A percentile compares a stretch with the other conserved stretches of the same genome.
These are phyloP conservation scores for Pterocarpus santalinus DNA, from an alignment of 306 rosid genomes.

Conservation along the genomic window DNA sequence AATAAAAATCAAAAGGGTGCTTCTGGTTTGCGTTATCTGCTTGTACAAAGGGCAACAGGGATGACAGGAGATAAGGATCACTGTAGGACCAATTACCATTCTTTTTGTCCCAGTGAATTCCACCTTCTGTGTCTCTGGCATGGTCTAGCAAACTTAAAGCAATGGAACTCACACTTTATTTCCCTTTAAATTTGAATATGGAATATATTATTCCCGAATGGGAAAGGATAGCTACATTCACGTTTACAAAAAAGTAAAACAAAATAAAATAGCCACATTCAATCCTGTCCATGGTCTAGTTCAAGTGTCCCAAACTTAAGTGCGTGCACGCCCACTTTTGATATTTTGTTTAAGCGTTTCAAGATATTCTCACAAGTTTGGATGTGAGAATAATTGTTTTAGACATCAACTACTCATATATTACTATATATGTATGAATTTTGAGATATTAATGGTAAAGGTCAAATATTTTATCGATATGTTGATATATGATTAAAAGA, in stretches of 20 bases:
- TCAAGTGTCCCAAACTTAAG: background rate
- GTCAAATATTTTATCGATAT: no score
- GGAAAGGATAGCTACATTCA: background rate
- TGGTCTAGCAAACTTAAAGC: background rate
- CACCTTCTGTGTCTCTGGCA: background rate
- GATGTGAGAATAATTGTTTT: no score
- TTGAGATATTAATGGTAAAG: no score
- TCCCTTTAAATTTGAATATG: background rate
- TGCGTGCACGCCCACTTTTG: background rate
- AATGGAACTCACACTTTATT: background rate
- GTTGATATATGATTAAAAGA: no score
- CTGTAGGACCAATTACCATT: background rate
- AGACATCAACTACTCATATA: no score
- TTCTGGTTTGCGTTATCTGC: conserved; percentile 16
- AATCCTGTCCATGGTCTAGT: background rate
- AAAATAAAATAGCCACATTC: background rate
- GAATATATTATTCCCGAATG: background rate
- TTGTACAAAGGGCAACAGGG: background rate
- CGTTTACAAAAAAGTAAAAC: background rate
- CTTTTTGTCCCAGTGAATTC: background rate
- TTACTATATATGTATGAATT: no score
- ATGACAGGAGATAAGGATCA: background rate
- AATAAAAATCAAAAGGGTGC: background rate
- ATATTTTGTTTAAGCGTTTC: no score
- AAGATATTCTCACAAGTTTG: background rate